A percentile compares a stretch with the other conserved stretches of the same genome.
Evolutionary conservation across 2,329 filamentous ascomycete species (phyloP).

Genomic region (Aspergillus sp.): DNA sequence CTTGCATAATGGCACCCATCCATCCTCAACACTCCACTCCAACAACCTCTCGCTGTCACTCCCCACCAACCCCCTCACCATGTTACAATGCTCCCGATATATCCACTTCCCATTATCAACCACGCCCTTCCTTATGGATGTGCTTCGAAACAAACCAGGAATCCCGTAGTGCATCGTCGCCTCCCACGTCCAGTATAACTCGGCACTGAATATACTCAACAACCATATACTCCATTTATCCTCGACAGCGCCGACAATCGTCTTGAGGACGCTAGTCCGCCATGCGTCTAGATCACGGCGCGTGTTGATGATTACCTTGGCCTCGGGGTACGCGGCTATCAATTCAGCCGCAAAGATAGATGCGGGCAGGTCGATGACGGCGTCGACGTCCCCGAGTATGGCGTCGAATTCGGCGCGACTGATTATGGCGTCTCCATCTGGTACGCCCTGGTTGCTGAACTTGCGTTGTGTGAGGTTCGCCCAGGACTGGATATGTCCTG

Average conservation of each 20-base stretch:
- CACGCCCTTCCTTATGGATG: slow-evolving; percentile 2
- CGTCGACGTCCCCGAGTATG: slow-evolving; percentile 7
- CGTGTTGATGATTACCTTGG: slow-evolving; percentile 18
- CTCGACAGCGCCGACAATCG: neutral
- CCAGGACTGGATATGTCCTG: neutral
- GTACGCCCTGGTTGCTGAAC: neutral
- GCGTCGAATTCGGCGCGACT: slow-evolving; percentile 6
- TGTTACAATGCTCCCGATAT: slow-evolving; percentile 8
- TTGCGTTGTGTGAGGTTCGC: neutral
- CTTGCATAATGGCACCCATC: slow-evolving; percentile 22
- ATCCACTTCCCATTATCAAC: slow-evolving; percentile 8
- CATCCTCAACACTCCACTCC: slow-evolving; percentile 24
- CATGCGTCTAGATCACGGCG: slow-evolving; percentile 14
- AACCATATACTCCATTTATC: neutral
- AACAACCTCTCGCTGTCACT: slow-evolving; percentile 10
- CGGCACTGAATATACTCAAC: slow-evolving; percentile 3
- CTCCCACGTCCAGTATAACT: slow-evolving; percentile 7
- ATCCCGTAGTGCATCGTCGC: neutral
- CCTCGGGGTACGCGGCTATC: slow-evolving; percentile 16
- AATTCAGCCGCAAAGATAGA: slow-evolving; percentile 14
- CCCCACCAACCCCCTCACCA: slow-evolving; percentile 12
- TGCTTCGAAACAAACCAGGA: slow-evolving; percentile 2
- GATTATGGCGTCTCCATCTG: neutral
- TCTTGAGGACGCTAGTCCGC: slow-evolving; percentile 4
- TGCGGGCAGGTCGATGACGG: slow-evolving; percentile 12